Base-by-base conservation (phyloP, 164 flowering plant genomes). In the Pachysandra terminalis region DNA sequence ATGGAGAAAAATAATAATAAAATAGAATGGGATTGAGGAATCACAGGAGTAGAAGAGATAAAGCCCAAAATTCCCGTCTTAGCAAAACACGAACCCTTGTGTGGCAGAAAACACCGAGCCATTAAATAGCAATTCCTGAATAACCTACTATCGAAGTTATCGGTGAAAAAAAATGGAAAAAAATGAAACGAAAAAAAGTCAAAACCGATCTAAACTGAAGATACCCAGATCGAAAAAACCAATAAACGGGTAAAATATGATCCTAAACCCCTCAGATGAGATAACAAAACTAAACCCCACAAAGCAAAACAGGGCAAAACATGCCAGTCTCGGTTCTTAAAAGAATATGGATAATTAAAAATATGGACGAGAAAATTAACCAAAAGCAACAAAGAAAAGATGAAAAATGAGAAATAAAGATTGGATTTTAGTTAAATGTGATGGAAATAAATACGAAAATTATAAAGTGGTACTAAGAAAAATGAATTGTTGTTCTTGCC, bases 51-150 rank as follows among this genome's bases (percentile, higher is more conserved):
- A 40, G 83, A 77, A 27, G 95, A 83, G 76, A 86, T 73, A 75
- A 90, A 82, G 72, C 88, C 88, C 81, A 84, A 75, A 27, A 91
- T 75, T 69, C 84, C 75, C 62, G 82, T 79, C 86, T 81, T 87
- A 55, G 89, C 79, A 19, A 83, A 77, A 76, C 76, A 74, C 63
- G 84, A 81, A 70, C 86, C 80, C 74, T 73, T 87, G 76, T 76
- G 80, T 0, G 94, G 93, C 57, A 86, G 76, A 78, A 95, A 79
- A 89, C 89, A 78, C 71, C 94, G 84, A 82, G 96, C 92, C 96
- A 95, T 90, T 63, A 16, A 14, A 56, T 48, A 40, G 53, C 68
- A 67, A 68, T 40, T 71, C 74, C 72, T 58, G 65, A 64, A 48
- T 62, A 69, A 58, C 64, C 70, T 61, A 66, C 59, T 69, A 60